Conservation (phyloP, 441 rosid species). For the Arabidopsis lyrata region DNA sequence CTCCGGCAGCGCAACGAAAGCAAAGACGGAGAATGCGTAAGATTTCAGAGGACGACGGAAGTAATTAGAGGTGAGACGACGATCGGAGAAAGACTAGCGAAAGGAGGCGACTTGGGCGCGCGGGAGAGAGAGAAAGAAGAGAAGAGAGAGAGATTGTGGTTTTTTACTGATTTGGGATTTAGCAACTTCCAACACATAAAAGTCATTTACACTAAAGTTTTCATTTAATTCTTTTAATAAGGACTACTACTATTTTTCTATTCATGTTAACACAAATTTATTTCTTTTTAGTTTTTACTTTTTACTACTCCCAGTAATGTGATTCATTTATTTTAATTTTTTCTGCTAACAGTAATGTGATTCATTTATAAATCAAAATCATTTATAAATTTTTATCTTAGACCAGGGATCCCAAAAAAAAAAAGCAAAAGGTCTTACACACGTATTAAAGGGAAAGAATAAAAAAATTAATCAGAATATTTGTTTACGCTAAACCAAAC, state of each 20-base stretch:
- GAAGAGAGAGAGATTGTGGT: conserved; percentile 34
- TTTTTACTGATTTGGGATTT: conserved; percentile 35
- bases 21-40: conserved; percentile 27
- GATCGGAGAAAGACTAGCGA: conserved; percentile 46
- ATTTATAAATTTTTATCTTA: too few relatives aligned
- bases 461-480: too few relatives aligned
- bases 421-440: too few relatives aligned
- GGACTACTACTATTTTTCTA: background rate
- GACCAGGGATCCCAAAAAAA: too few relatives aligned
- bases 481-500: too few relatives aligned
- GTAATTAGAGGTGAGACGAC: conserved; percentile 40
- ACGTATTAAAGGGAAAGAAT: too few relatives aligned
- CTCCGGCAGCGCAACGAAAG: conserved; percentile 27
- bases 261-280: background rate
- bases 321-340: too few relatives aligned
- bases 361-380: too few relatives aligned
- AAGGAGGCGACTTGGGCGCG: conserved; percentile 50
- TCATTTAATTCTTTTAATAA: background rate
- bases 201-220: conserved; percentile 31
- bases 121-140: conserved; percentile 40
- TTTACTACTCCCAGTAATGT: too few relatives aligned
- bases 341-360: too few relatives aligned
- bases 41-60: conserved; percentile 27
- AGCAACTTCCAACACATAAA: conserved; percentile 27
- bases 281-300: too few relatives aligned